These are phyloP conservation scores for Elasticomyces elasticus DNA, from an alignment of 495 filamentous ascomycete genomes.

Conservation along the genomic window DNA sequence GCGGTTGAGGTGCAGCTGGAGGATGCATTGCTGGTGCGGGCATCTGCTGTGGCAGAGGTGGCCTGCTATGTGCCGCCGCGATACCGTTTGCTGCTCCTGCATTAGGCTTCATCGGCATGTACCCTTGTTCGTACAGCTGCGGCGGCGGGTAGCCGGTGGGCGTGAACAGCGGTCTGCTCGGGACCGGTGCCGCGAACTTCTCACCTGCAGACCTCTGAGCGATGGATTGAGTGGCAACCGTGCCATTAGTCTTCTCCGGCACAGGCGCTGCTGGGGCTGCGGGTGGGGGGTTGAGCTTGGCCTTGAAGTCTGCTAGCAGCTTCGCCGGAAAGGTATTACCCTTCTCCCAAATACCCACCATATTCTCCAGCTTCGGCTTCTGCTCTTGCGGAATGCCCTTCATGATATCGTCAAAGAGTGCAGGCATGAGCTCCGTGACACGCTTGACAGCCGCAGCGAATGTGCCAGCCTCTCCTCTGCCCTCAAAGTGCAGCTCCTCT, in stretches of 20 bases:
- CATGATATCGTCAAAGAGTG: conserved; percentile 91
- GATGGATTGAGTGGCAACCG: neutral
- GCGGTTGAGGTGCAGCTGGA: conserved; percentile 3
- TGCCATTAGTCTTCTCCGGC: conserved; percentile 11
- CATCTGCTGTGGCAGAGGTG: conserved; percentile 8
- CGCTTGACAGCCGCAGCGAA: conserved; percentile 91
- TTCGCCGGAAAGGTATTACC: conserved; percentile 76
- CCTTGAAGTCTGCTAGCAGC: conserved; percentile 77
- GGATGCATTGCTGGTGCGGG: neutral
- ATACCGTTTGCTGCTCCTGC: neutral
- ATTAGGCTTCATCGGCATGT: conserved; percentile 1
- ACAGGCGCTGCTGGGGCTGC: conserved; percentile 3
- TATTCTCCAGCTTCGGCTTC: conserved; percentile 96
- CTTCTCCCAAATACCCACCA: conserved; percentile 97
- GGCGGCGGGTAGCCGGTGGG: conserved; percentile 17
- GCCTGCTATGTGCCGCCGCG: neutral
- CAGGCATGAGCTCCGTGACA: conserved; percentile 88
- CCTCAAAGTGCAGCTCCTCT: conserved; percentile 51
- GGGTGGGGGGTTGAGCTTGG: conserved; percentile 39
- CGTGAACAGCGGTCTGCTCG: conserved; percentile 11
- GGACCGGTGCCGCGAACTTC: conserved; percentile 14
- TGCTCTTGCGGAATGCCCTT: conserved; percentile 83
- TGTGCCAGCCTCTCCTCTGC: conserved; percentile 70
- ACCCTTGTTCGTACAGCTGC: conserved; percentile 17
- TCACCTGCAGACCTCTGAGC: conserved; percentile 1